phyloP scores from a whole-genome alignment of 116 monocot genomes.

The Dioscorea cayenensis region DNA sequence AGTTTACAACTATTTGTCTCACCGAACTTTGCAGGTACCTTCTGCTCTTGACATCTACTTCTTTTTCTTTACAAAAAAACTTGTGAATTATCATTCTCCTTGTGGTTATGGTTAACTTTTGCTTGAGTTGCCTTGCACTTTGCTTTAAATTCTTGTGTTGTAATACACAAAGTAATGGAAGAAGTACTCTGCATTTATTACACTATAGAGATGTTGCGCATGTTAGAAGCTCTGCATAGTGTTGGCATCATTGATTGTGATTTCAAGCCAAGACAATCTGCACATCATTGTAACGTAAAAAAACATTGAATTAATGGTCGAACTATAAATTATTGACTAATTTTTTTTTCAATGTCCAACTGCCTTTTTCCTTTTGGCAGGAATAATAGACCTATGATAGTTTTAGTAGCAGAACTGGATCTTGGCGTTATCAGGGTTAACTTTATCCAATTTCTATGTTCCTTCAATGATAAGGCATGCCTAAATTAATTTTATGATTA shows the following conservation, averaged over 20 bases:
- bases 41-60: not conserved
- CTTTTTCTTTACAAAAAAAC: not conserved
- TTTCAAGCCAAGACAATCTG: slow-evolving; percentile 83
- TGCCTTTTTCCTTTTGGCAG: slow-evolving; percentile 24
- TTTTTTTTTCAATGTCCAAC: no score
- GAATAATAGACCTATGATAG: slow-evolving; percentile 42
- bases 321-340: no score
- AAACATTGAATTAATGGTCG: no score
- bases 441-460: not conserved
- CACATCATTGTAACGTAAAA: no score
- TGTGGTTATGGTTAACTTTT: no score
- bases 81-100: not conserved
- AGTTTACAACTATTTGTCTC: slow-evolving; percentile 60
- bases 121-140: not conserved
- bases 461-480: no score
- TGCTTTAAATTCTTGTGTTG: slow-evolving; percentile 61
- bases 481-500: not conserved
- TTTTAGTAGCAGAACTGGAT: slow-evolving; percentile 39
- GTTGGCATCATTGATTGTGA: slow-evolving; percentile 89
- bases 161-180: slow-evolving; percentile 61
- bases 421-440: slow-evolving; percentile 62
- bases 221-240: slow-evolving; percentile 72
- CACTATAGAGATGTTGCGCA: slow-evolving; percentile 84
- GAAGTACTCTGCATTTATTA: slow-evolving; percentile 89
- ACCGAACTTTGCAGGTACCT: slow-evolving; percentile 84